A percentile compares a stretch with the other conserved stretches of the same genome.
Evolutionary conservation across 2,329 filamentous ascomycete genomes (phyloP).

Genomic region (Orbilia brochopaga): DNA sequence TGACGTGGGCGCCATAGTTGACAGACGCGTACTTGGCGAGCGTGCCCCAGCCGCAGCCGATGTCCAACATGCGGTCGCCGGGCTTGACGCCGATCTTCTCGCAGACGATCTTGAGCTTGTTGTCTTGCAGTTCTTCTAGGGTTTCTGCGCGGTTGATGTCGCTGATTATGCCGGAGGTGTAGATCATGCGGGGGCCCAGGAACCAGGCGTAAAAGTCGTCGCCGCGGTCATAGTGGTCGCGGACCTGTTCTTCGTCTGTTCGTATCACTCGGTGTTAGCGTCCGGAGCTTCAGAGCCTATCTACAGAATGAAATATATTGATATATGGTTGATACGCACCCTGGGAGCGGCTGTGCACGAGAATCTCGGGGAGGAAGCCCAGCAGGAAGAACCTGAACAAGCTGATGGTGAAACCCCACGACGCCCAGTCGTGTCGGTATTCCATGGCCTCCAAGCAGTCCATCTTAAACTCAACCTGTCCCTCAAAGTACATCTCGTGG

Average conservation of each 20-base stretch:
- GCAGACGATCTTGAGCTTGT: conserved; percentile 93
- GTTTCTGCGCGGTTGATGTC: conserved; percentile 86
- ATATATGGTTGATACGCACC: conserved; percentile 64
- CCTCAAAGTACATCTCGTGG: conserved; percentile 97
- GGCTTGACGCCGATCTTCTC: conserved; percentile 88
- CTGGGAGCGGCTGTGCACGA: conserved; percentile 90
- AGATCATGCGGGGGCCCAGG: conserved; percentile 97
- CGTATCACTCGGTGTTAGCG: not conserved
- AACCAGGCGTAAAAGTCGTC: conserved; percentile 99
- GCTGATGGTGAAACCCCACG: conserved; percentile 84
- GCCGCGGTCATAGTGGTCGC: conserved; percentile 95
- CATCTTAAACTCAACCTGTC: conserved; percentile 92
- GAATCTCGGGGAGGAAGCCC: conserved; percentile 84
- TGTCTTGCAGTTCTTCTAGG: conserved; percentile 94
- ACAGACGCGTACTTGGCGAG: conserved; percentile 89
- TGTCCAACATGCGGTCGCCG: conserved; percentile 85
- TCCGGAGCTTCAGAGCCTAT: not conserved
- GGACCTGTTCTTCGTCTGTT: conserved; percentile 92
- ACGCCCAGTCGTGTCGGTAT: conserved; percentile 96
- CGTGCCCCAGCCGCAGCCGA: conserved; percentile 98
- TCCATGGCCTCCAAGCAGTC: conserved; percentile 88
- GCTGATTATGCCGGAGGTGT: conserved; percentile 92
- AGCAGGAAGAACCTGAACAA: conserved; percentile 88
- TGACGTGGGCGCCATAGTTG: conserved; percentile 85
- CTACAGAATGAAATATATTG: not conserved